Conservation (phyloP, 768 basidiomycete species). For the Termitomyces sp. region DNA sequence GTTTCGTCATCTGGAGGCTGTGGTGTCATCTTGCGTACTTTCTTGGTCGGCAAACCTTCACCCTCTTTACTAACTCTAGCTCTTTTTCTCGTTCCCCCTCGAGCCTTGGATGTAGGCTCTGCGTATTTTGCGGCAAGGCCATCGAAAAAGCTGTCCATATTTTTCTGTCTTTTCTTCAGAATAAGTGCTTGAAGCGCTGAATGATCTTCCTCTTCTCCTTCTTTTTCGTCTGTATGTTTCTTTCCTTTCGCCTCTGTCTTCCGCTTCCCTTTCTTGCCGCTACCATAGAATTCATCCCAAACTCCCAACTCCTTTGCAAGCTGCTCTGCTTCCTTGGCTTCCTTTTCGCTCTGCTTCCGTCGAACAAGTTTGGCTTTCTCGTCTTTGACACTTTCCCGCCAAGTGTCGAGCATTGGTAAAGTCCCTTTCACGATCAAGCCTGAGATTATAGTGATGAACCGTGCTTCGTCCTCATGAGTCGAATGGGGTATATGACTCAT, state of each 20-base stretch:
- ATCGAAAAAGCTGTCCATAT: slow-evolving; percentile 71
- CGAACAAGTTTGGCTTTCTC: slow-evolving; percentile 73
- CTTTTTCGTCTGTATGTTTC: slow-evolving; percentile 21
- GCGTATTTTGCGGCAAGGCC: slow-evolving; percentile 70
- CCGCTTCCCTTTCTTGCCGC: slow-evolving; percentile 59
- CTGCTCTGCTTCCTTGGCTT: slow-evolving; percentile 80
- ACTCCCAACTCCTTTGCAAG: slow-evolving; percentile 85
- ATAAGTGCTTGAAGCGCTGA: slow-evolving; percentile 80
- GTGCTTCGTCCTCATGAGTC: slow-evolving; percentile 76
- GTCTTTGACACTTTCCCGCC: slow-evolving; percentile 73
- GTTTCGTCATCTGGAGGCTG: slow-evolving; percentile 59
- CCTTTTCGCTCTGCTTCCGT: slow-evolving; percentile 68
- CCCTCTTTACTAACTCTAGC: slow-evolving; percentile 38
- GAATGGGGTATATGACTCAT: slow-evolving; percentile 87
- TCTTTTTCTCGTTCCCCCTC: slow-evolving; percentile 54
- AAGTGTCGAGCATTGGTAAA: slow-evolving; percentile 50
- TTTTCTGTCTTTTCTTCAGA: slow-evolving; percentile 62
- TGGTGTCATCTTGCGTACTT: slow-evolving; percentile 28
- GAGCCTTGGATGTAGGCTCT: slow-evolving; percentile 39
- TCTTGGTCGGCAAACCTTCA: slow-evolving; percentile 46
- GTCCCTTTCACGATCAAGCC: slow-evolving; percentile 57
- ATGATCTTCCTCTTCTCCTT: slow-evolving; percentile 52
- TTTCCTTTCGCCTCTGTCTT: slow-evolving; percentile 52
- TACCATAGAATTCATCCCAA: slow-evolving; percentile 91
- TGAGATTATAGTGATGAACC: slow-evolving; percentile 70